Conservation (phyloP, 371 early-diverging fungal genomes). For the Mucor piriformis region DNA sequence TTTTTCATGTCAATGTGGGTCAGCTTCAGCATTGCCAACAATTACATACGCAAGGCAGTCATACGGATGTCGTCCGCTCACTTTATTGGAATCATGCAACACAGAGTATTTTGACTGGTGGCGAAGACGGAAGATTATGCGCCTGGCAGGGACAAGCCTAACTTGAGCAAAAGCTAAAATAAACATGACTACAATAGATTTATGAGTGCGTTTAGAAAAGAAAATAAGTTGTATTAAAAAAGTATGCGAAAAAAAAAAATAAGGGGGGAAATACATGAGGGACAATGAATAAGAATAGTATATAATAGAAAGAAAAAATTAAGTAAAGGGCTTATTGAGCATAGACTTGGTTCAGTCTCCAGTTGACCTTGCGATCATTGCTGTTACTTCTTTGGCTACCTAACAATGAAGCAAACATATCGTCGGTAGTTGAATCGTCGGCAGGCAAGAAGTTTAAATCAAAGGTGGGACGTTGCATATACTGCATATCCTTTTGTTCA, state of each 20-base stretch:
- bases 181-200: too few relatives aligned
- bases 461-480: too few relatives aligned
- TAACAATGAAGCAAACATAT: neutral
- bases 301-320: too few relatives aligned
- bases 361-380: constrained; percentile 1
- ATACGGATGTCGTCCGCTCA: constrained; percentile 74
- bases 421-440: neutral
- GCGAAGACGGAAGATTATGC: constrained; percentile 75
- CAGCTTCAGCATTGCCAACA: constrained; percentile 70
- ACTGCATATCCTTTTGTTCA: neutral
- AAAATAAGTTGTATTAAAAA: too few relatives aligned
- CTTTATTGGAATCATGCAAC: constrained; percentile 65
- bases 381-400: neutral
- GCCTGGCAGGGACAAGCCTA: constrained; percentile 59
- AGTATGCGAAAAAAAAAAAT: neutral
- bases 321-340: constrained; percentile 17
- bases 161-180: too few relatives aligned
- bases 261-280: neutral
- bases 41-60: constrained; percentile 54
- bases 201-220: too few relatives aligned
- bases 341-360: constrained; percentile 13
- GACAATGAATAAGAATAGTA: neutral
- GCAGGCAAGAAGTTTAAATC: neutral
- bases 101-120: constrained; percentile 69
- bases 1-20: constrained; percentile 73